Base-by-base conservation (phyloP, 768 basidiomycete genomes). In the Suillus placidus region DNA sequence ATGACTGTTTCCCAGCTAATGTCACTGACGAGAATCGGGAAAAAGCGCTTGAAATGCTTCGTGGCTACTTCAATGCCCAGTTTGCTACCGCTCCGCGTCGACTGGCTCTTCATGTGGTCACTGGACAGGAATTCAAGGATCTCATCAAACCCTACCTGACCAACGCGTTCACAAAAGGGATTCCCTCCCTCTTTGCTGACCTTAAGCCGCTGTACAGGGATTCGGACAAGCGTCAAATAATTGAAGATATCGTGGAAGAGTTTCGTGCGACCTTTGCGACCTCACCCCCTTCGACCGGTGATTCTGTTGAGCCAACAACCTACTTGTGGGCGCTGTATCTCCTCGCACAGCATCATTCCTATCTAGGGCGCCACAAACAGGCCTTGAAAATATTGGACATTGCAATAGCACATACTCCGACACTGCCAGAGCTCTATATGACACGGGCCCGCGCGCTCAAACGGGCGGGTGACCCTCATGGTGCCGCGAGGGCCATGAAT, bases 321-420 rank as follows among this genome's bases (percentile, higher is more conserved):
- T 92, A 97, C 71, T 85, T 99, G 13, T 99, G 97, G 97, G 89
- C 92, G 12, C 86, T 98, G 45, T 99, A 97, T 80, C 97, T 92
- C 83, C 89, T 99, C 60, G 90, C 95, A 0, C 94, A 97, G 71
- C 95, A 96, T 73, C 83, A 93, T 72, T 91, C 93, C 0, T 86
- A 84, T 72, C 80, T 93, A 2, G 81, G 83, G 0, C 72, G 77
- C 54, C 71, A 82, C 55, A 65, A 69, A 26, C 76, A 71, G 58
- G 86, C 95, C 0, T 78, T 97, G 10, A 77, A 82, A 18, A 78
- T 91, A 6, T 80, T 99, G 18, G 81, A 87, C 20, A 67, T 73
- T 3, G 95, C 94, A 5, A 76, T 95, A 23, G 71, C 78, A 26
- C 97, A 99, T 73, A 98, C 97, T 0, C 97, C 97, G 0, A 97